Conservation (phyloP, 805 yeast genomes). For the Blastobotrys muscicola region DNA sequence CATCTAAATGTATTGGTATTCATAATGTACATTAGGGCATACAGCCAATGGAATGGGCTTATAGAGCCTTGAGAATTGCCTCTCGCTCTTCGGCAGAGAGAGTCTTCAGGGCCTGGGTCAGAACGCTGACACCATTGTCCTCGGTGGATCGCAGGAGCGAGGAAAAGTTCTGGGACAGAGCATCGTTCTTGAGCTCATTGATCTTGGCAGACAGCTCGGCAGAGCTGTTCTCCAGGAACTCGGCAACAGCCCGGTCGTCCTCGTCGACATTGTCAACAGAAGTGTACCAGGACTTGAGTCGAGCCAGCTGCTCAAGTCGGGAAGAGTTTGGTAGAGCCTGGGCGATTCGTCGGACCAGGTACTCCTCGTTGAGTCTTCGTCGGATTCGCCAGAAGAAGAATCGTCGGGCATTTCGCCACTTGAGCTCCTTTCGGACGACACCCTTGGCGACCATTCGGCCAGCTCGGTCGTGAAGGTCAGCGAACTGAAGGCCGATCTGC, state of each 20-base stretch:
- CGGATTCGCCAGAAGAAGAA: conserved; percentile 98
- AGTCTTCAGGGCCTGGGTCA: conserved; percentile 24
- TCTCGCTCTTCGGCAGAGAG: conserved; percentile 27
- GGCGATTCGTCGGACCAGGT: conserved; percentile 64
- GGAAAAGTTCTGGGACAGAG: conserved; percentile 15
- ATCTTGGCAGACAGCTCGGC: conserved; percentile 38
- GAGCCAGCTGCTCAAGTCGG: conserved; percentile 74
- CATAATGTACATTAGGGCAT: not conserved
- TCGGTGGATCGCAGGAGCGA: conserved; percentile 12
- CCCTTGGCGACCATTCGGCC: conserved; percentile 97
- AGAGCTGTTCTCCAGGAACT: conserved; percentile 78
- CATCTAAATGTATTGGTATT: not conserved
- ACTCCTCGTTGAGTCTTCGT: conserved; percentile 90
- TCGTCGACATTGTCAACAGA: conserved; percentile 52
- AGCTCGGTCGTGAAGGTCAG: conserved; percentile 95
- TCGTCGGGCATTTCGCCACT: conserved; percentile 84
- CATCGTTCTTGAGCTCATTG: conserved; percentile 18
- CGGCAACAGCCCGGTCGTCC: conserved; percentile 69
- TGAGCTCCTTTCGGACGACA: conserved; percentile 71
- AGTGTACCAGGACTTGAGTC: conserved; percentile 83
- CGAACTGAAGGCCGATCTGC: conserved; percentile 91
- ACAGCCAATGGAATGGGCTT: not conserved
- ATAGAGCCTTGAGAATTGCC: conserved; percentile 20
- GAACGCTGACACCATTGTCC: conserved; percentile 16
- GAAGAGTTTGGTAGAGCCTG: conserved; percentile 50